Evolutionary conservation across 768 basidiomycete species (phyloP).

Genomic region (Favolaschia claudopus): DNA sequence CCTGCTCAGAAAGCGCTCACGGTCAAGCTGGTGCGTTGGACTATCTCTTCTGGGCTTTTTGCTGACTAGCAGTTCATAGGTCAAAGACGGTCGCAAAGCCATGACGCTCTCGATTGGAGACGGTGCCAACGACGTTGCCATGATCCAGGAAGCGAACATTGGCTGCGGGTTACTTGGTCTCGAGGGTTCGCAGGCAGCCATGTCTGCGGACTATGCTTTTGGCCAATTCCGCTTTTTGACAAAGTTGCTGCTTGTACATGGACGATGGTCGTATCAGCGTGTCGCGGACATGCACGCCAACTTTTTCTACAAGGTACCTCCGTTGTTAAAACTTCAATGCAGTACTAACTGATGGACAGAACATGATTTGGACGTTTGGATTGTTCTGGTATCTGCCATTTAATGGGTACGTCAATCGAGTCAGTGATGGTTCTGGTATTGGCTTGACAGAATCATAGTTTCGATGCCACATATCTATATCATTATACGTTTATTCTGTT

Average conservation of each 20-base stretch:
- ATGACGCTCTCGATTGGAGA: conserved; percentile 98
- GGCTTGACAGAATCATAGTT: conserved; percentile 52
- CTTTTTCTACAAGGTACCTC: conserved; percentile 94
- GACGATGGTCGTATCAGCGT: conserved; percentile 96
- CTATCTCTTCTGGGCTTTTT: conserved; percentile 6
- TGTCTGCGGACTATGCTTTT: conserved; percentile 99
- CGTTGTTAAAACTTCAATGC: not conserved
- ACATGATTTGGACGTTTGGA: conserved; percentile 91
- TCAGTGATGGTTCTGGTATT: conserved; percentile 6
- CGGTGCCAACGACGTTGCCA: conserved; percentile 97
- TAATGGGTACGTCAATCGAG: conserved; percentile 82
- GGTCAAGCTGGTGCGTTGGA: conserved; percentile 78
- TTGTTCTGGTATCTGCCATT: conserved; percentile 95
- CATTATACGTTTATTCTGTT: conserved; percentile 94
- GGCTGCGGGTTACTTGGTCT: conserved; percentile 93
- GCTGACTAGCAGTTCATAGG: conserved; percentile 50
- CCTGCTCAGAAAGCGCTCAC: conserved; percentile 98
- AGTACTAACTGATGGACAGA: conserved; percentile 50
- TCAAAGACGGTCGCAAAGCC: conserved; percentile 93
- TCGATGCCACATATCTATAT: conserved; percentile 94
- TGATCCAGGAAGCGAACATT: conserved; percentile 99
- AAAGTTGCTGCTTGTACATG: conserved; percentile 91
- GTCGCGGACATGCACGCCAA: conserved; percentile 97
- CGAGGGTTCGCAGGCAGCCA: conserved; percentile 97
- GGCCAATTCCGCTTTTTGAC: conserved; percentile 96